phyloP scores from a whole-genome alignment of 2,329 filamentous ascomycete genomes.

The Beauveria brongniartii region DNA sequence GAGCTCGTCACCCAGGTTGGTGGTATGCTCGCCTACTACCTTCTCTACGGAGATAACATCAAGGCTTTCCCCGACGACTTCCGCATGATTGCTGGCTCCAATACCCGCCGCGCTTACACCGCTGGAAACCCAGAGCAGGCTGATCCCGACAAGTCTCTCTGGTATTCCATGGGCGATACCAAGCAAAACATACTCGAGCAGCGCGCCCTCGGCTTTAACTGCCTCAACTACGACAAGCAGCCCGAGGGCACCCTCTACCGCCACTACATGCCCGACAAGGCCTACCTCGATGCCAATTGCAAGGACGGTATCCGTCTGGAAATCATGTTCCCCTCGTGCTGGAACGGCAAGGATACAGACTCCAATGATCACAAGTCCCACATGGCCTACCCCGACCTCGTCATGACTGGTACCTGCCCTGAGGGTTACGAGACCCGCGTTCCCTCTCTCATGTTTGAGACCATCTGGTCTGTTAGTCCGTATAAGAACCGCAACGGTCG shows the following conservation, averaged over 20 bases:
- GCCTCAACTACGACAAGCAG: conserved; percentile 64
- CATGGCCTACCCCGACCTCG: conserved; percentile 68
- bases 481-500: conserved; percentile 56
- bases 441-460: conserved; percentile 75
- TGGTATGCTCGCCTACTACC: conserved; percentile 88
- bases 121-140: conserved; percentile 58
- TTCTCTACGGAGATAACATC: conserved; percentile 59
- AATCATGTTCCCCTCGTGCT: conserved; percentile 83
- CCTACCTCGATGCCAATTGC: conserved; percentile 73
- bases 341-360: conserved; percentile 59
- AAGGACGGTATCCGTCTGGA: conserved; percentile 74
- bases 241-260: conserved; percentile 72
- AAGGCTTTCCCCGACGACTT: conserved; percentile 70
- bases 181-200: conserved; percentile 61
- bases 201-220: conserved; percentile 91
- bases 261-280: conserved; percentile 73
- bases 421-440: conserved; percentile 58
- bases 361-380: conserved; percentile 52
- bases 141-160: conserved; percentile 59
- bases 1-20: conserved; percentile 67
- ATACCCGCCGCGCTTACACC: conserved; percentile 58
- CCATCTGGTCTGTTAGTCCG: conserved; percentile 66
- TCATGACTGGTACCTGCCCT: conserved; percentile 72
- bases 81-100: conserved; percentile 74
- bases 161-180: conserved; percentile 56